These are phyloP conservation scores for Aspergillus calidoustus DNA, from an alignment of 2,329 filamentous ascomycete genomes.

Conservation along the genomic window DNA sequence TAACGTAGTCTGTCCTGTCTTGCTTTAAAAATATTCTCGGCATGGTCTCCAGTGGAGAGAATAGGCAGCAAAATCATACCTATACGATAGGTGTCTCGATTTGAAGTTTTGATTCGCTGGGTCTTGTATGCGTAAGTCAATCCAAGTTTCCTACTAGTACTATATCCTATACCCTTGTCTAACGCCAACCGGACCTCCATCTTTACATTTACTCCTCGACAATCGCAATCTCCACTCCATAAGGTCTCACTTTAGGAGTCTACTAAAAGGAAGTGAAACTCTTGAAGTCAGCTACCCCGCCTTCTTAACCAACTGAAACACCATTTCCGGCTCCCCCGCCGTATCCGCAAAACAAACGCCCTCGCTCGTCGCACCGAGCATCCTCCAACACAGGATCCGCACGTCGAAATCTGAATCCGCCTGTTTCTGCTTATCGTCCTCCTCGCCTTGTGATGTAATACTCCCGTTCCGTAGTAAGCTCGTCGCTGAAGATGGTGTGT, in stretches of 20 bases:
- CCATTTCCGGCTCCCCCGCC: conserved; percentile 43
- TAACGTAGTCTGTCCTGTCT: neutral
- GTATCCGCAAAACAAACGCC: conserved; percentile 54
- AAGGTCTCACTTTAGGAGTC: neutral
- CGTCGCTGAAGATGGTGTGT: neutral
- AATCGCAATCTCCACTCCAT: neutral
- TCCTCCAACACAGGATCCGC: conserved; percentile 52
- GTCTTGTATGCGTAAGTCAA: too few species aligned
- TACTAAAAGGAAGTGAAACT: neutral
- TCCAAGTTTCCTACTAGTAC: neutral
- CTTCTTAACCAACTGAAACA: conserved; percentile 38
- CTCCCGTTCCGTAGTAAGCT: conserved; percentile 14
- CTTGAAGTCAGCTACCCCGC: neutral
- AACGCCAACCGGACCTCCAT: neutral
- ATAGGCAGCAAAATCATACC: neutral
- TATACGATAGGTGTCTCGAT: too few species aligned
- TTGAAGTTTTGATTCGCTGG: too few species aligned
- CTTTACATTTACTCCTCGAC: neutral
- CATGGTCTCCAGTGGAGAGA: neutral
- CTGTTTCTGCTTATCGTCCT: conserved; percentile 9
- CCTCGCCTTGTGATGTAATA: conserved; percentile 20
- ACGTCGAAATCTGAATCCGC: conserved; percentile 34
- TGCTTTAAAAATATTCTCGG: neutral
- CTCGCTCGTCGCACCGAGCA: conserved; percentile 50
- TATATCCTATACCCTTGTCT: neutral